Evolutionary conservation across 306 rosid species (phyloP), one percentile per base, ranked within the genome.

Genomic region (Corylus heterophylla): DNA sequence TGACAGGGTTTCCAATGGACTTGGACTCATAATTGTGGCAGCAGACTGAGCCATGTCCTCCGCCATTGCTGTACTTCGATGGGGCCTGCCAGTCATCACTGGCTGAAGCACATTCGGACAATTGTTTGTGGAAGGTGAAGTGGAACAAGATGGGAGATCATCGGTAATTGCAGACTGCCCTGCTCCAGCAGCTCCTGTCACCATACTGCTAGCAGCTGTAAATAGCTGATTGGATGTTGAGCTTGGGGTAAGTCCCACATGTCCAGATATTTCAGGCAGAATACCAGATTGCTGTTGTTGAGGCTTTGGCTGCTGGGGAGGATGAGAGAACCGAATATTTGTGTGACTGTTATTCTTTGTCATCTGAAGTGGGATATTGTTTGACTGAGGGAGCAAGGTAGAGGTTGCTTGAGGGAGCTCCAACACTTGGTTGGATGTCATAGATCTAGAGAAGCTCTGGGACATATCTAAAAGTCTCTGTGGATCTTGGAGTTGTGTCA

Each of bases 91-190:
- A 80, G 86, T 85, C 64, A 83, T 82, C 85, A 82, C 66, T 1
- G 85, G 85, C 45, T 89, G 97, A 85, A 90, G 84, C 58, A 86
- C 82, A 75, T 66, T 81, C 51, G 83, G 81, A 74, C 91, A 88
- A 77, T 95, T 95, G 80, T 95, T 93, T 27, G 98, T 82, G 72
- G 99, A 95, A 73, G 99, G 98, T 66, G 99, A 95, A 27, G 96
- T 93, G 75, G 98, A 93, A 81, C 97, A 91, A 44, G 99, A 95
- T 47, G 96, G 99, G 84, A 86, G 76, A 76, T 95, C 98, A 37
- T 95, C 98, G 11, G 96, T 93, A 67, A 90, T 76, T 49, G 89
- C 92, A 20, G 98, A 91, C 77, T 87, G 99, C 52, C 90, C 99
- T 1, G 84, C 87, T 80, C 85, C 90, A 18, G 86, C 87, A 75